A percentile compares a stretch with the other conserved stretches of the same genome.
Conservation (phyloP, 2,329 filamentous ascomycete species). For the Colletotrichum shisoi region DNA sequence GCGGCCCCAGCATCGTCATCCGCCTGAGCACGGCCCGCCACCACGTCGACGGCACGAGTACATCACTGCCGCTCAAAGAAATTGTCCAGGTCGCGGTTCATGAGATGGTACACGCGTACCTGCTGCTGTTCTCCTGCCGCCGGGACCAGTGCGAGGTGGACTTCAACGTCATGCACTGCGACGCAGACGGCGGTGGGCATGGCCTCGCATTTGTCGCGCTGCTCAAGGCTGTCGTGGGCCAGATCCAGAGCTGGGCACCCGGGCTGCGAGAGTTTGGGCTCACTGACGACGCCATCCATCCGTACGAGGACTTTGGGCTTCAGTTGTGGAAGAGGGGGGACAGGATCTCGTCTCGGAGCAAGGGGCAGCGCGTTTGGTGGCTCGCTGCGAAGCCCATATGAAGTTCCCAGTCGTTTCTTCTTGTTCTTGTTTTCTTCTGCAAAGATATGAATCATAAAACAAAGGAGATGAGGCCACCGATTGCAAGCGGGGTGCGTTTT, state of each 20-base stretch:
- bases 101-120: slow-evolving; percentile 41
- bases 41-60: slow-evolving; percentile 10
- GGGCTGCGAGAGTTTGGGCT: slow-evolving; percentile 24
- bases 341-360: slow-evolving; percentile 19
- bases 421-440: too few species aligned
- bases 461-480: background rate
- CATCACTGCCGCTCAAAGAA: slow-evolving; percentile 42
- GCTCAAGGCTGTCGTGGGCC: slow-evolving; percentile 27
- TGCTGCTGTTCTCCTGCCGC: slow-evolving; percentile 31
- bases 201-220: slow-evolving; percentile 35
- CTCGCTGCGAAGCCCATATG: slow-evolving; percentile 31
- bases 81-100: slow-evolving; percentile 47
- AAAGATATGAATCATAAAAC: background rate
- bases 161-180: slow-evolving; percentile 32
- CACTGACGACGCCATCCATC: slow-evolving; percentile 32
- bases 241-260: slow-evolving; percentile 31
- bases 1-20: slow-evolving; percentile 31
- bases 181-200: slow-evolving; percentile 26
- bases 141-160: slow-evolving; percentile 25
- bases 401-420: background rate
- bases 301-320: slow-evolving; percentile 34
- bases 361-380: slow-evolving; percentile 34
- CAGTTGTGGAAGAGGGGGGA: slow-evolving; percentile 35
- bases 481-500: background rate
- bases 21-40: slow-evolving; percentile 37